Evolutionary conservation across 805 yeast species (phyloP), one percentile per base, ranked within the genome.

Genomic region (Torulaspora gathmanii): DNA sequence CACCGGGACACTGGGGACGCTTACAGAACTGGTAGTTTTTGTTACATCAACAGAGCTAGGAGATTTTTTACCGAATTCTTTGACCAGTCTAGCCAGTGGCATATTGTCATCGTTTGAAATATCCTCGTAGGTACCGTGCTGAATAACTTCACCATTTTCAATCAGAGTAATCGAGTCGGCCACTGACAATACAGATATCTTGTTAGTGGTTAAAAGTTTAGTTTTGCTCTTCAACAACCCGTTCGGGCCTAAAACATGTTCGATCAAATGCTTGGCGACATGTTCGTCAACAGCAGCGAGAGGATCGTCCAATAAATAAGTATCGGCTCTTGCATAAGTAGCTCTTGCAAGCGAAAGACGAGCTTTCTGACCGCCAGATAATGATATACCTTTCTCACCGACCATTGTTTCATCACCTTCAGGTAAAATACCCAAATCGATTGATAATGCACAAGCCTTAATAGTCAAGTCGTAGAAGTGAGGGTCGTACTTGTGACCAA

Each of bases 291-390:
- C 99, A 20, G 99, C 99, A 63, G 95, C 84, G 48, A 93, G 74
- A 8, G 95, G 86, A 67, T 93, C 99, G 64, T 93, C 99, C 51
- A 93, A 69, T 33, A 93, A 69, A 63, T 87, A 89, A 25, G 93
- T 79, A 60, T 93, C 98, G 3, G 98, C 95, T 53, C 98, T 76
- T 10, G 96, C 78, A 63, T 93, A 93, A 8, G 93, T 96, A 10
- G 99, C 97, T 63, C 99, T 79, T 0, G 99, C 99, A 42, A 93
- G 75, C 1, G 95, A 82, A 29, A 93, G 74, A 64, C 99, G 81
- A 0, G 99, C 98, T 73, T 93, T 93, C 67, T 93, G 99, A 36
- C 99, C 99, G 41, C 99, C 99, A 33, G 96, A 86, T 40, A 93
- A 73, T 11, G 97, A 87, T 41, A 93, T 90, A 52, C 99, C 99